Conservation (phyloP, 768 basidiomycete genomes). For the Tricholoma sp. region DNA sequence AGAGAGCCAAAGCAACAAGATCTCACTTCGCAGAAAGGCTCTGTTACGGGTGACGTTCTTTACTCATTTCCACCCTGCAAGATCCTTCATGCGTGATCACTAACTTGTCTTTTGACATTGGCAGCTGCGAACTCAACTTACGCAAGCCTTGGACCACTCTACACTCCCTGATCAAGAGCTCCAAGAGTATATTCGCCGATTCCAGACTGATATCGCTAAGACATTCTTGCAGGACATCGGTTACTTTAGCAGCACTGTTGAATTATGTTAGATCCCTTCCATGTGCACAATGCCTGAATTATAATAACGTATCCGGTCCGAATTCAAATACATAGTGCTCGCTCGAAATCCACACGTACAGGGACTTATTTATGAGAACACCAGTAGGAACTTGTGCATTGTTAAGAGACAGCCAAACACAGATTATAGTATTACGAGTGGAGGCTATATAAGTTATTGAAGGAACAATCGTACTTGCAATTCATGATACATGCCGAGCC, state of each 20-base stretch:
- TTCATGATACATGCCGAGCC: neutral
- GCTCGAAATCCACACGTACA: too few species aligned
- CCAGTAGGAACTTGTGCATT: too few species aligned
- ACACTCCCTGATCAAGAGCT: conserved; percentile 70
- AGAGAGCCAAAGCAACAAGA: conserved; percentile 56
- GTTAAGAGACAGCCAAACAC: neutral
- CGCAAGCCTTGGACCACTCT: conserved; percentile 68
- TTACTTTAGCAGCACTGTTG: neutral
- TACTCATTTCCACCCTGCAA: neutral
- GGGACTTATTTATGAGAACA: too few species aligned
- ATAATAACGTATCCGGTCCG: too few species aligned
- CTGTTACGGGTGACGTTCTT: conserved; percentile 51
- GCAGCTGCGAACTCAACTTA: conserved; percentile 70
- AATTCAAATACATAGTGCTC: too few species aligned
- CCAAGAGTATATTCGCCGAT: conserved; percentile 53
- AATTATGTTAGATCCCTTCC: neutral
- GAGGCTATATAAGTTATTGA: neutral
- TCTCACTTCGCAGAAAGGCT: conserved; percentile 59
- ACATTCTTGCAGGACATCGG: conserved; percentile 30
- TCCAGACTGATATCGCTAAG: conserved; percentile 67
- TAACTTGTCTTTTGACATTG: neutral
- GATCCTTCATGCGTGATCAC: neutral
- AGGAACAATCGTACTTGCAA: neutral
- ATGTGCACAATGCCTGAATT: neutral
- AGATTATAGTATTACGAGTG: neutral